Evolutionary conservation across 257 asterid genomes (phyloP).

Genomic region (Penstemon davidsonii): DNA sequence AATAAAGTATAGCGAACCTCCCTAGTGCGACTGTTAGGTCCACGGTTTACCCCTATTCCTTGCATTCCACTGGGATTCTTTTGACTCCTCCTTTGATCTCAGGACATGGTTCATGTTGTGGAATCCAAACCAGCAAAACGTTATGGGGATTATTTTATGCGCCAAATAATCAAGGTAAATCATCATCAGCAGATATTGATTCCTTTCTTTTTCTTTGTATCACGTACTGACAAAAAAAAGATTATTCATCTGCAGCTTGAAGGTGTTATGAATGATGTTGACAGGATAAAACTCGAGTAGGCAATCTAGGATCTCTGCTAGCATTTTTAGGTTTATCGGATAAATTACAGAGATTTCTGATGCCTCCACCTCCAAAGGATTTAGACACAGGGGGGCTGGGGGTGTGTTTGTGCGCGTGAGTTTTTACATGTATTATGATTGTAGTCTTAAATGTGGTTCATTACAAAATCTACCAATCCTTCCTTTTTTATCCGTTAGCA

Average conservation of each 20-base stretch:
- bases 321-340: neutral
- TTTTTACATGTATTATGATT: too few relatives aligned
- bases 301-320: neutral
- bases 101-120: slow-evolving; percentile 57
- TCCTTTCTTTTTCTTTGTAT: neutral
- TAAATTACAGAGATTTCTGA: neutral
- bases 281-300: slow-evolving; percentile 55
- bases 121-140: slow-evolving; percentile 60
- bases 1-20: neutral
- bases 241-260: slow-evolving; percentile 47
- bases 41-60: neutral
- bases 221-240: neutral
- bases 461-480: too few relatives aligned
- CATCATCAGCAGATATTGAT: neutral
- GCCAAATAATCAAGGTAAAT: slow-evolving; percentile 60
- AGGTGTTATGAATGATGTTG: slow-evolving; percentile 55
- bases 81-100: slow-evolving; percentile 18
- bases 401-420: too few relatives aligned
- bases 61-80: neutral
- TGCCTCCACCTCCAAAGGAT: neutral
- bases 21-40: neutral
- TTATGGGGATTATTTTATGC: slow-evolving; percentile 66
- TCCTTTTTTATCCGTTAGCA: too few relatives aligned
- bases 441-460: too few relatives aligned
- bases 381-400: too few relatives aligned